These are phyloP conservation scores for Xylaria sp. DNA, from an alignment of 2,329 filamentous ascomycete genomes.

Conservation along the genomic window DNA sequence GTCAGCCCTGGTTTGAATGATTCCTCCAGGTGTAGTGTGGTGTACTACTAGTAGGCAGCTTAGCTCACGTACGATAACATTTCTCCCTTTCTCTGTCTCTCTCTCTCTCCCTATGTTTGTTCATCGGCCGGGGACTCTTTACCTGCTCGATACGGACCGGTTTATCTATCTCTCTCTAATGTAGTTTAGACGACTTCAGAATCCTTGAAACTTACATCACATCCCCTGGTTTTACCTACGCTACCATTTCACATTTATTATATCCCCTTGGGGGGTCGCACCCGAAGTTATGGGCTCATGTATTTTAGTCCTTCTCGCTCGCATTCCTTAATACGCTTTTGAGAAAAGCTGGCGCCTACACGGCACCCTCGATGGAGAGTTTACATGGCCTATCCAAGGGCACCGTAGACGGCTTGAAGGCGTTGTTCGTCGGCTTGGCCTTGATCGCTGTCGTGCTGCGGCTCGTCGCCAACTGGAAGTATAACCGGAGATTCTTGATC, in stretches of 20 bases:
- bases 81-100: background rate
- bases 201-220: constrained; percentile 14
- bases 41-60: background rate
- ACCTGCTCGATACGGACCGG: constrained; percentile 22
- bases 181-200: constrained; percentile 3
- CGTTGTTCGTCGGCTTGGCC: constrained; percentile 28
- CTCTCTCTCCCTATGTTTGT: background rate
- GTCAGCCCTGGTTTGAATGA: constrained; percentile 23
- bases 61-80: constrained; percentile 9
- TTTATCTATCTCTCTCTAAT: background rate
- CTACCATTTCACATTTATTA: constrained; percentile 15
- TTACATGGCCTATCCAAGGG: constrained; percentile 18
- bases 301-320: constrained; percentile 7
- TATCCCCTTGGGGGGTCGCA: constrained; percentile 8
- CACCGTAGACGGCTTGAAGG: constrained; percentile 33
- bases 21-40: constrained; percentile 17
- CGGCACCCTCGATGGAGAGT: constrained; percentile 19
- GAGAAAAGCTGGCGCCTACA: background rate
- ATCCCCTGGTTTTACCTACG: background rate
- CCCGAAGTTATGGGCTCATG: constrained; percentile 23
- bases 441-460: constrained; percentile 31
- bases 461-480: constrained; percentile 37
- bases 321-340: background rate
- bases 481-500: constrained; percentile 32
- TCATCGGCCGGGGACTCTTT: background rate